Evolutionary conservation across 1,284 basidiomycete species (phyloP).

Genomic region (Hemileia vastatrix): DNA sequence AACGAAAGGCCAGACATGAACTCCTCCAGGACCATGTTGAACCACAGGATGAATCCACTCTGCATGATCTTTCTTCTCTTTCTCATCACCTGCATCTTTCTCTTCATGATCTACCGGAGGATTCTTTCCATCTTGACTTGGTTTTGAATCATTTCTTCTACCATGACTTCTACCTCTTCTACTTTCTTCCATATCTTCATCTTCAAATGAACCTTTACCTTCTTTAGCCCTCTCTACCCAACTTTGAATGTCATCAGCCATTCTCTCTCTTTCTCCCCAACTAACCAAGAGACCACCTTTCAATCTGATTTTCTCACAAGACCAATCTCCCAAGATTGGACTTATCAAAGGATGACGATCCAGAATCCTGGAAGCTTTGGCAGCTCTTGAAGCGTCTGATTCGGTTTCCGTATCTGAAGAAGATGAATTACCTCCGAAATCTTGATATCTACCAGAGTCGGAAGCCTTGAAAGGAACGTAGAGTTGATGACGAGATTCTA

Average conservation of each 20-base stretch:
- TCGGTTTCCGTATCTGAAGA: not conserved
- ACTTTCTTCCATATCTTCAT: not conserved
- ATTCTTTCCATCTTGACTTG: not conserved
- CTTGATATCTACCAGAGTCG: not conserved
- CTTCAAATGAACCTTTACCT: not conserved
- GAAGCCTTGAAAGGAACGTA: slow-evolving; percentile 24
- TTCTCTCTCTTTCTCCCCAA: slow-evolving; percentile 38
- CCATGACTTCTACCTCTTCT: not conserved
- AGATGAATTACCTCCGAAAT: not conserved
- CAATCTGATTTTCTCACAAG: slow-evolving; percentile 25
- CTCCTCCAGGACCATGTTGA: slow-evolving; percentile 36
- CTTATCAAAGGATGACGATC: slow-evolving; percentile 34
- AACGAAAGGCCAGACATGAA: slow-evolving; percentile 43
- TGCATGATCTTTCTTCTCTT: slow-evolving; percentile 2
- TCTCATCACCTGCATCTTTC: not conserved
- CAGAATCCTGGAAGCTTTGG: slow-evolving; percentile 23
- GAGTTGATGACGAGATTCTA: slow-evolving; percentile 27
- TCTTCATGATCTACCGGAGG: not conserved
- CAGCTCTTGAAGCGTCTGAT: slow-evolving; percentile 6
- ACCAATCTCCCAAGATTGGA: slow-evolving; percentile 39
- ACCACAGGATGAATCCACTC: slow-evolving; percentile 34
- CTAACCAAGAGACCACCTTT: slow-evolving; percentile 33
- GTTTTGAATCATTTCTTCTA: not conserved
- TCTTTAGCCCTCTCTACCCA: slow-evolving; percentile 31
- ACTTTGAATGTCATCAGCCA: slow-evolving; percentile 36